Conservation (phyloP, 108 stramenopile species). For the Epipyxis sp. region DNA sequence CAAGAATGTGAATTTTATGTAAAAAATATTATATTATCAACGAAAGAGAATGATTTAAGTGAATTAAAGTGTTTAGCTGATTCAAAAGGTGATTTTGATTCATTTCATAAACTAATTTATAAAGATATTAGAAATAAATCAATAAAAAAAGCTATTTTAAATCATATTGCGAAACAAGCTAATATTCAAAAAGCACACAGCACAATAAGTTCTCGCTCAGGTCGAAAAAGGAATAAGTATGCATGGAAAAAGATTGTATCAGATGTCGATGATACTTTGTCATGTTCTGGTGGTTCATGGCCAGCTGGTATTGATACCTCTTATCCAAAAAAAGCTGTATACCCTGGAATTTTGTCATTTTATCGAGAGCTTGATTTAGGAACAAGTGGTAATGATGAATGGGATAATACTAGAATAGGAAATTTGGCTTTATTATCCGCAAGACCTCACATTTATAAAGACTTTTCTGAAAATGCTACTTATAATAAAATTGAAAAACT, state of each 20-base stretch:
- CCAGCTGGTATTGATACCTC: constrained; percentile 88
- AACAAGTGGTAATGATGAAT: constrained; percentile 74
- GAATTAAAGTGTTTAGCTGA: constrained; percentile 90
- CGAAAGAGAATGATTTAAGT: constrained; percentile 83
- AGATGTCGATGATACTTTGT: constrained; percentile 96
- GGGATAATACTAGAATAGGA: constrained; percentile 51
- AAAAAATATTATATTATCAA: constrained; percentile 80
- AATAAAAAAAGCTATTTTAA: constrained; percentile 80
- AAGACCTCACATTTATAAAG: constrained; percentile 95
- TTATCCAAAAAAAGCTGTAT: constrained; percentile 56
- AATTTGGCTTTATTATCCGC: constrained; percentile 96
- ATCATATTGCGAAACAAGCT: constrained; percentile 84
- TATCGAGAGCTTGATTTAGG: constrained; percentile 87
- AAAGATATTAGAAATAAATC: constrained; percentile 81
- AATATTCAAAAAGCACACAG: constrained; percentile 73
- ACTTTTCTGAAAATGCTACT: constrained; percentile 79
- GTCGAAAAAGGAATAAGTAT: constrained; percentile 44
- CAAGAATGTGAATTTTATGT: constrained; percentile 78
- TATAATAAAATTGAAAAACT: constrained; percentile 86
- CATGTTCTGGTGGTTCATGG: constrained; percentile 83
- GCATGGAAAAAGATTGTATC: constrained; percentile 93
- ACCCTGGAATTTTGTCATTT: constrained; percentile 92
- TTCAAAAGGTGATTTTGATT: constrained; percentile 65
- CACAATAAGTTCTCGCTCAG: constrained; percentile 27
- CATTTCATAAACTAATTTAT: constrained; percentile 90